phyloP scores from a whole-genome alignment of 139 green algal species.

The Pleodorina starrii region DNA sequence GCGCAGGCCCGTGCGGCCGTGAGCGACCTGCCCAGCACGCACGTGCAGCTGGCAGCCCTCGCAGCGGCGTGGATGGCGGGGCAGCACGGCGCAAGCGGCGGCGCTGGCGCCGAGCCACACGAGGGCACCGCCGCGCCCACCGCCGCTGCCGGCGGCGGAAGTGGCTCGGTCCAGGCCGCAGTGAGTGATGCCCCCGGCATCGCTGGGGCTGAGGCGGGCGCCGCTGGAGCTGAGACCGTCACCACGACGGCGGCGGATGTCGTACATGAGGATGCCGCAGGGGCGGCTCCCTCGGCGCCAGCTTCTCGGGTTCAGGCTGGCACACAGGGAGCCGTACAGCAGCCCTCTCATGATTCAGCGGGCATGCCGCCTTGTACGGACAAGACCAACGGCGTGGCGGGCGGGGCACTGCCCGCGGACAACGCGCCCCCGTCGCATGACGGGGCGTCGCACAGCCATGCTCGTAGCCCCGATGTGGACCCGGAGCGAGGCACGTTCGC shows the following conservation, averaged over 20 bases:
- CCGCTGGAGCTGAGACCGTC: background rate
- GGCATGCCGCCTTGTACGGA: background rate
- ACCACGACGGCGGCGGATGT: background rate
- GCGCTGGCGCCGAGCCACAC: background rate
- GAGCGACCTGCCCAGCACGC: background rate
- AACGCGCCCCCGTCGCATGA: too few relatives aligned
- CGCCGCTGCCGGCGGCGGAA: background rate
- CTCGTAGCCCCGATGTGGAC: too few relatives aligned
- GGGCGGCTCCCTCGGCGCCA: too few relatives aligned
- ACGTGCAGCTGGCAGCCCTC: background rate
- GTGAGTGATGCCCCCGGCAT: background rate
- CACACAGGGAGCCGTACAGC: background rate
- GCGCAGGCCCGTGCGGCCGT: background rate
- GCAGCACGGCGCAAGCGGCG: background rate
- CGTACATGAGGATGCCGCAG: background rate
- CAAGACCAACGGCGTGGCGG: too few relatives aligned
- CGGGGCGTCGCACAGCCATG: too few relatives aligned
- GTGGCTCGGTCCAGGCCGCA: background rate
- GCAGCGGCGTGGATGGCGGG: background rate
- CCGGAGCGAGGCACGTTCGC: too few relatives aligned
- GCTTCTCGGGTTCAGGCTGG: too few relatives aligned
- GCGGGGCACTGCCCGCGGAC: too few relatives aligned
- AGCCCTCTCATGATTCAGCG: background rate
- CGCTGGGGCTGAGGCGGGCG: background rate
- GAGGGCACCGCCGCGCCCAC: background rate